Evolutionary conservation across 1,284 basidiomycete species (phyloP).

Genomic region (Trichosporon asahii): DNA sequence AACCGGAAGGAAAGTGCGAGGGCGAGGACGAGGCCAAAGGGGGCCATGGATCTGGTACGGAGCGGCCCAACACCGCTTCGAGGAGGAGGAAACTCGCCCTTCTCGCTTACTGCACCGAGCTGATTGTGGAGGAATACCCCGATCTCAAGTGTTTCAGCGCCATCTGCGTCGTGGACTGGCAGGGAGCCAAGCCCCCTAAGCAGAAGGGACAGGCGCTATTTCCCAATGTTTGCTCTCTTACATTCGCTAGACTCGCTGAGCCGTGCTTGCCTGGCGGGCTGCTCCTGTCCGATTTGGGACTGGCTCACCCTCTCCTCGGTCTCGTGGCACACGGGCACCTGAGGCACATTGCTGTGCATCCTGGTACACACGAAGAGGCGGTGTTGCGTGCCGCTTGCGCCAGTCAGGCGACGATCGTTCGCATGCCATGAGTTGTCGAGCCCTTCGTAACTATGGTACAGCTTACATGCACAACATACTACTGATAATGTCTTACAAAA

Average conservation of each 20-base stretch:
- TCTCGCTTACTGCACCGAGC: background rate
- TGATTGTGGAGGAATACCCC: background rate
- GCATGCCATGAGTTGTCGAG: too few relatives aligned
- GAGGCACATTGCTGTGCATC: background rate
- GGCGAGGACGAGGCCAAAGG: too few relatives aligned
- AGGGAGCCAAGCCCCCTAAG: background rate
- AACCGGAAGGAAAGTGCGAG: too few relatives aligned
- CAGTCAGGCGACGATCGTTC: background rate
- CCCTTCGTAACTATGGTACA: too few relatives aligned
- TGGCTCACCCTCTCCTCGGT: background rate
- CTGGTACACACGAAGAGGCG: background rate
- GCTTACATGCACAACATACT: too few relatives aligned
- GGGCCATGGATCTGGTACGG: too few relatives aligned
- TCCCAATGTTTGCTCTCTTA: background rate
- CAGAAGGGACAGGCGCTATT: background rate
- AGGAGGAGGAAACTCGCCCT: background rate
- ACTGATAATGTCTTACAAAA: too few relatives aligned
- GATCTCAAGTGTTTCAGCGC: background rate
- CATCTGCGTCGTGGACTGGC: background rate
- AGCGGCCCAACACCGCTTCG: background rate
- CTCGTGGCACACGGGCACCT: background rate
- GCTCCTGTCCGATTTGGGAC: background rate
- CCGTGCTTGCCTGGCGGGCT: background rate
- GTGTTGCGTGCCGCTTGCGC: background rate
- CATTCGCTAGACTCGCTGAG: background rate